These are phyloP conservation scores for Trichosporon coremiiforme DNA, from an alignment of 1,284 basidiomycete species.

Conservation along the genomic window DNA sequence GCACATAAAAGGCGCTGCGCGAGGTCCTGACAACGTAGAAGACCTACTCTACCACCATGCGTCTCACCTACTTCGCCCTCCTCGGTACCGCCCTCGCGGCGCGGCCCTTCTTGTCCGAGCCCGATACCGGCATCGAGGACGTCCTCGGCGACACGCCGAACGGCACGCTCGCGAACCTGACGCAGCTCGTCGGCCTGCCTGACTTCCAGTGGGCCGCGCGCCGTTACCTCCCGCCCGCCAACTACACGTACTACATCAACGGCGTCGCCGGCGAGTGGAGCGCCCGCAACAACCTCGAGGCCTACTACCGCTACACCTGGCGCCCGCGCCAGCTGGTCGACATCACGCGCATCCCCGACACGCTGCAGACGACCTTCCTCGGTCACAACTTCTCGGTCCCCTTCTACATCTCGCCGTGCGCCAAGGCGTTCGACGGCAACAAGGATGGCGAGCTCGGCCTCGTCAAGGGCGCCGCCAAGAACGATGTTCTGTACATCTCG, in stretches of 20 bases:
- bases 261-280: slow-evolving; percentile 12
- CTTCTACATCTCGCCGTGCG: slow-evolving; percentile 58
- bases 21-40: no score
- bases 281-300: slow-evolving; percentile 10
- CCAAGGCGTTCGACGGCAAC: slow-evolving; percentile 58
- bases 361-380: slow-evolving; percentile 7
- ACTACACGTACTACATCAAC: slow-evolving; percentile 14
- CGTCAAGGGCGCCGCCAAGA: slow-evolving; percentile 49
- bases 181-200: slow-evolving; percentile 1
- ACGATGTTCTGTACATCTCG: slow-evolving; percentile 53
- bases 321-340: not conserved
- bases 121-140: slow-evolving; percentile 4
- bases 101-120: not conserved
- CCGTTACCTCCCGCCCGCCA: not conserved
- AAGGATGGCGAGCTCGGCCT: slow-evolving; percentile 60
- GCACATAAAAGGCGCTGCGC: not conserved
- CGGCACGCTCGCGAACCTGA: not conserved
- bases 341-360: slow-evolving; percentile 2
- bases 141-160: slow-evolving; percentile 8
- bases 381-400: slow-evolving; percentile 38
- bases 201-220: slow-evolving; percentile 13
- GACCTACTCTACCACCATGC: not conserved
- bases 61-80: not conserved
- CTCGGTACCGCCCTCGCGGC: not conserved
- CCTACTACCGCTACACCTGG: slow-evolving; percentile 11